A percentile compares a stretch with the other conserved stretches of the same genome.
phyloP scores from a whole-genome alignment of 2,329 filamentous ascomycete genomes.

The Verticillium longisporum region DNA sequence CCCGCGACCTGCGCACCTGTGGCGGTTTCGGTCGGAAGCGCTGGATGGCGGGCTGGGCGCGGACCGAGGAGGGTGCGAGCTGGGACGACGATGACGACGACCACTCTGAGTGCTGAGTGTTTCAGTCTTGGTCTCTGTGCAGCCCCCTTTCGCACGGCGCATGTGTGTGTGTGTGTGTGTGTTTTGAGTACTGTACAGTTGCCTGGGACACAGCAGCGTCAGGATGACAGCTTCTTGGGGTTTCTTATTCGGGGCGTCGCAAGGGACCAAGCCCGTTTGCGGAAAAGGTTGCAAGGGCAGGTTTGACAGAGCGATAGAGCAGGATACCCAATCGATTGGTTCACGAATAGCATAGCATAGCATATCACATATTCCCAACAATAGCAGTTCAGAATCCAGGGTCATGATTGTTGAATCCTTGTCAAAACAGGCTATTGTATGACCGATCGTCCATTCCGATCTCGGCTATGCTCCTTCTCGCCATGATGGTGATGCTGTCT shows the following conservation, averaged over 20 bases:
- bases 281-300: neutral
- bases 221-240: neutral
- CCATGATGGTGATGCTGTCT: neutral
- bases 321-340: neutral
- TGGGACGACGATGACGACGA: constrained; percentile 62
- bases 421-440: neutral
- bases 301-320: neutral
- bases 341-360: neutral
- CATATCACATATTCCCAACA: too few relatives aligned
- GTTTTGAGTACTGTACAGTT: neutral
- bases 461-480: neutral
- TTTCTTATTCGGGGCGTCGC: neutral
- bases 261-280: too few relatives aligned
- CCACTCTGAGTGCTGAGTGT: neutral
- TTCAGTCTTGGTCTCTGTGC: neutral
- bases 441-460: neutral
- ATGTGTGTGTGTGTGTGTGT: neutral
- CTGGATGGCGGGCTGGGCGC: constrained; percentile 77
- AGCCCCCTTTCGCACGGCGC: neutral
- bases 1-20: constrained; percentile 48
- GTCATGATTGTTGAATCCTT: neutral
- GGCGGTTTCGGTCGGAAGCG: constrained; percentile 67
- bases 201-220: neutral
- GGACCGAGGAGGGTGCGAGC: constrained; percentile 42
- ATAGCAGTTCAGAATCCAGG: neutral